phyloP scores from a whole-genome alignment of 139 green algal genomes.

The Choricystis sp. region DNA sequence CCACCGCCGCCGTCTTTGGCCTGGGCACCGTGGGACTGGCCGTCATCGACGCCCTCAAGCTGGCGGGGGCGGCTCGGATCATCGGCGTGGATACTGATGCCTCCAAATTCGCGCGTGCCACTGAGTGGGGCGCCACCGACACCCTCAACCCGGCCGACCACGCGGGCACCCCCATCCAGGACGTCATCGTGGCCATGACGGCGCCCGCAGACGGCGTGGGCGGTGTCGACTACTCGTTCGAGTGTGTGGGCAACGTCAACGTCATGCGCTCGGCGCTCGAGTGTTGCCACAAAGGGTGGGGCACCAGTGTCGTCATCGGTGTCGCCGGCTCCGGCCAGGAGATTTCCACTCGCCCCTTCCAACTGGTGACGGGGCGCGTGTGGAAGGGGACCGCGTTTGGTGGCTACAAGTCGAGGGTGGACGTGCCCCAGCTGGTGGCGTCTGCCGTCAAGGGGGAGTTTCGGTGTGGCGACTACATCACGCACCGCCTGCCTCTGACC shows the following conservation, averaged over 20 bases:
- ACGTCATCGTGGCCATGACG: slow-evolving; percentile 74
- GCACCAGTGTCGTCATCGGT: slow-evolving; percentile 53
- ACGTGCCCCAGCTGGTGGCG: slow-evolving; percentile 80
- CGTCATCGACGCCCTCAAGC: slow-evolving; percentile 64
- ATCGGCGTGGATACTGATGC: slow-evolving; percentile 86
- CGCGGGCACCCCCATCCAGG: slow-evolving; percentile 64
- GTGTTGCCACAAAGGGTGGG: slow-evolving; percentile 76
- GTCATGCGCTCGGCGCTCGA: slow-evolving; percentile 89
- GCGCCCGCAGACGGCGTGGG: slow-evolving; percentile 34
- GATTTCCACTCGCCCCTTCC: slow-evolving; percentile 67
- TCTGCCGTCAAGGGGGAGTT: slow-evolving; percentile 69
- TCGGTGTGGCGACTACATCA: slow-evolving; percentile 85
- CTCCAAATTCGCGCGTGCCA: slow-evolving; percentile 65
- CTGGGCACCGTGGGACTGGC: slow-evolving; percentile 76
- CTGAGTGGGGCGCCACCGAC: slow-evolving; percentile 70
- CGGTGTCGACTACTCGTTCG: slow-evolving; percentile 89
- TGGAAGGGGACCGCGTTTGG: slow-evolving; percentile 95
- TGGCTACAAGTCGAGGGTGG: slow-evolving; percentile 59
- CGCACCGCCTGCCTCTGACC: slow-evolving; percentile 63
- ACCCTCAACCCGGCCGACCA: slow-evolving; percentile 67
- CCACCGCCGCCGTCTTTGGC: slow-evolving; percentile 77
- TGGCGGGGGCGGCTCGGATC: slow-evolving; percentile 63
- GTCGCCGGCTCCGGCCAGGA: slow-evolving; percentile 33
- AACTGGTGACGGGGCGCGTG: slow-evolving; percentile 77
- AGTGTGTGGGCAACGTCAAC: slow-evolving; percentile 80